Percentiles rank a stretch among this genome's conserved stretches.
These are phyloP conservation scores for Sphagnum contortum DNA, from an alignment of 225 moss, liverwort and hornwort species.

Conservation along the genomic window DNA sequence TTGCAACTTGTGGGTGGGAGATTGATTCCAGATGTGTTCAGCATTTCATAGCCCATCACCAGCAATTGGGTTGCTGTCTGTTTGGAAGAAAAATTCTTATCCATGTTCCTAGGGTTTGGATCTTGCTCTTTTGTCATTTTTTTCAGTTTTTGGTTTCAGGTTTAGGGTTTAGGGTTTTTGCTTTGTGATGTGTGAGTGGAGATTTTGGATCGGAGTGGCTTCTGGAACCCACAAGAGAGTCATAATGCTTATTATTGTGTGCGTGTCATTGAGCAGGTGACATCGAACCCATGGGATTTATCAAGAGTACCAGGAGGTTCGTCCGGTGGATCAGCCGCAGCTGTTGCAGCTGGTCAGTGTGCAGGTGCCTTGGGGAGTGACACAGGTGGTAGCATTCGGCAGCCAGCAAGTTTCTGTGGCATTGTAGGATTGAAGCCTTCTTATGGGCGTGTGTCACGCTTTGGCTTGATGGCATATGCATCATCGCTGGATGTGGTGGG, in stretches of 20 bases:
- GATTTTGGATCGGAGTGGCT: too few species aligned
- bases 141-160: too few species aligned
- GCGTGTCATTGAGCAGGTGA: constrained; percentile 29
- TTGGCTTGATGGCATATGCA: constrained; percentile 93
- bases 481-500: constrained; percentile 93
- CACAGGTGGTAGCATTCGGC: constrained; percentile 91
- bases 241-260: too few species aligned
- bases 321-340: constrained; percentile 95
- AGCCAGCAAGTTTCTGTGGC: constrained; percentile 89
- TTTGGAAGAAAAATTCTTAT: background rate
- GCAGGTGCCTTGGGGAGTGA: constrained; percentile 89
- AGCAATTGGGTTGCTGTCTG: background rate
- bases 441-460: constrained; percentile 91
- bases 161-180: too few species aligned
- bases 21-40: too few species aligned
- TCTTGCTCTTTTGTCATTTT: too few species aligned
- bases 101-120: too few species aligned
- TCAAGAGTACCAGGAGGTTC: constrained; percentile 94
- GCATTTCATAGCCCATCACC: too few species aligned
- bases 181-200: too few species aligned
- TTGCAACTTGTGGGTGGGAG: too few species aligned
- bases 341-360: constrained; percentile 78
- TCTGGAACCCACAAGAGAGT: too few species aligned
- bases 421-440: constrained; percentile 90
- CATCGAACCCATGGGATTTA: constrained; percentile 91